Evolutionary conservation across 2,329 filamentous ascomycete species (phyloP).

Genomic region (Aspergillus sojae): DNA sequence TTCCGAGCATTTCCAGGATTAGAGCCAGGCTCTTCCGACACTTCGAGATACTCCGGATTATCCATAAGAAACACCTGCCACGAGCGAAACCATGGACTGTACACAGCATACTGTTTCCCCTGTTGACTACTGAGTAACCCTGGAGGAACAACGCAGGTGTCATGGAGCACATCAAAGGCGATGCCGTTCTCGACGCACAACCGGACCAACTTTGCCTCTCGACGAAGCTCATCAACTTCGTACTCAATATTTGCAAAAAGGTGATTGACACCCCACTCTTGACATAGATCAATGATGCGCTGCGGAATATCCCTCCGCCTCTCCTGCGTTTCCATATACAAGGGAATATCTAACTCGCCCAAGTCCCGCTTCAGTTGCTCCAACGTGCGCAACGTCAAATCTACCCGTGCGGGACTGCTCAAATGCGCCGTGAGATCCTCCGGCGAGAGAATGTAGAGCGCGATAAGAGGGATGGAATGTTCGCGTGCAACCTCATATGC

Average conservation of each 20-base stretch:
- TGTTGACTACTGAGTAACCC: slow-evolving; percentile 66
- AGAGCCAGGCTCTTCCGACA: slow-evolving; percentile 58
- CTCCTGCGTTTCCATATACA: slow-evolving; percentile 73
- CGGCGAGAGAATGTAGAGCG: slow-evolving; percentile 77
- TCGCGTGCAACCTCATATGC: slow-evolving; percentile 69
- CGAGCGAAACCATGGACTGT: slow-evolving; percentile 76
- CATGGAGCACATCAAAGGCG: slow-evolving; percentile 72
- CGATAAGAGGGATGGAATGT: slow-evolving; percentile 71
- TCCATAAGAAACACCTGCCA: slow-evolving; percentile 75
- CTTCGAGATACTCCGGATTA: slow-evolving; percentile 67
- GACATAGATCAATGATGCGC: slow-evolving; percentile 66
- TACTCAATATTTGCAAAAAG: slow-evolving; percentile 86
- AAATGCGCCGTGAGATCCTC: slow-evolving; percentile 84
- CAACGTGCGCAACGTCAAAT: slow-evolving; percentile 78
- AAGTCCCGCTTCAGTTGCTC: slow-evolving; percentile 67
- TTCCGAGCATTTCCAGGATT: slow-evolving; percentile 57
- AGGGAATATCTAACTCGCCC: slow-evolving; percentile 71
- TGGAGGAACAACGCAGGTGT: slow-evolving; percentile 80
- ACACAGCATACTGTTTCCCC: slow-evolving; percentile 82
- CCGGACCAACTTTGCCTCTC: slow-evolving; percentile 70
- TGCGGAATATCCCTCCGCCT: slow-evolving; percentile 64
- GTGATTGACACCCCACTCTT: slow-evolving; percentile 73
- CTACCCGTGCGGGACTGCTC: slow-evolving; percentile 71
- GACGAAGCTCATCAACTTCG: slow-evolving; percentile 83
- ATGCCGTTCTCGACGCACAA: slow-evolving; percentile 65